These are phyloP conservation scores for Aspergillus sergii DNA, from an alignment of 2,329 filamentous ascomycete species.

Conservation along the genomic window DNA sequence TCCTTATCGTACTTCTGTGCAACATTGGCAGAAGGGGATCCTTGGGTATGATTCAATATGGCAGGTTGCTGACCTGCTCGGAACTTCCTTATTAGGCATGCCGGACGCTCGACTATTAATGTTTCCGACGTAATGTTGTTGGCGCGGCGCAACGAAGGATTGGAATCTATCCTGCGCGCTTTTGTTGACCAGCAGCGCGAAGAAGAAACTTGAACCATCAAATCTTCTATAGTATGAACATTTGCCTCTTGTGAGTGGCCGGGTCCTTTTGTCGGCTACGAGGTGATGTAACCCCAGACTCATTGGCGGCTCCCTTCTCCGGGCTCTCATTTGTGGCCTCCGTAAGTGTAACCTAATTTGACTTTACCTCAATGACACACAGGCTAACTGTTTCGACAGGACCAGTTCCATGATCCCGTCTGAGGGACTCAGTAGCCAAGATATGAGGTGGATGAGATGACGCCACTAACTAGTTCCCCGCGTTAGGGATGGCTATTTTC, in stretches of 20 bases:
- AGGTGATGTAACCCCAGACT: not conserved
- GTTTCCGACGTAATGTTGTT: slow-evolving; percentile 87
- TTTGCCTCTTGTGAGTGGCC: not conserved
- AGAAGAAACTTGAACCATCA: slow-evolving; percentile 22
- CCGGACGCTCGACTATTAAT: slow-evolving; percentile 75
- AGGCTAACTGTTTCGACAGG: not conserved
- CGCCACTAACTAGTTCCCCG: slow-evolving; percentile 10
- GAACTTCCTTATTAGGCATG: slow-evolving; percentile 65
- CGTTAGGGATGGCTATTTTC: not conserved
- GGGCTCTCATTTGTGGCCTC: not conserved
- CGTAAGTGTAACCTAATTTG: slow-evolving; percentile 4
- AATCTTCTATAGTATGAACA: not conserved
- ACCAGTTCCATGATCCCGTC: not conserved
- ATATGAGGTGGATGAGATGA: slow-evolving; percentile 5
- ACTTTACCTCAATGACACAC: not conserved
- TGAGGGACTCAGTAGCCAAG: not conserved
- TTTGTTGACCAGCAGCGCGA: slow-evolving; percentile 38
- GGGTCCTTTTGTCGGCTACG: not conserved
- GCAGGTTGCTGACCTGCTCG: slow-evolving; percentile 5
- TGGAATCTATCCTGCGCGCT: slow-evolving; percentile 69
- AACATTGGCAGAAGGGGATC: not conserved
- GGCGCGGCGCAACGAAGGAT: slow-evolving; percentile 80
- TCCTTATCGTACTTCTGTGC: not conserved
- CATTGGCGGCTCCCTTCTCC: slow-evolving; percentile 14
- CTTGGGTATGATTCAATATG: not conserved